phyloP scores from a whole-genome alignment of 179 eudicot species.

The Actinidia arguta region DNA sequence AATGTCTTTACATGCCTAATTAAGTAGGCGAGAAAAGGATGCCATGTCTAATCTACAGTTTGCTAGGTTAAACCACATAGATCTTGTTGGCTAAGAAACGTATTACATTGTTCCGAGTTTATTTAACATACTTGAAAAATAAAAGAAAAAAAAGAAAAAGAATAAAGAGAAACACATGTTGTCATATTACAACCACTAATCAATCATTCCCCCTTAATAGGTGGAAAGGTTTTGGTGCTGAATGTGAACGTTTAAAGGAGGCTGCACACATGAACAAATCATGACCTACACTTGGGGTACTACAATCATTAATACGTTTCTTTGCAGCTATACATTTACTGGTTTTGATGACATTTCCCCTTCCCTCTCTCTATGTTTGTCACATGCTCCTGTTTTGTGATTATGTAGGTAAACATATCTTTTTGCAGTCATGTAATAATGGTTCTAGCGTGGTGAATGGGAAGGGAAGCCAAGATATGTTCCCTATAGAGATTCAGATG shows the following conservation, averaged over 20 bases:
- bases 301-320: background rate
- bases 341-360: background rate
- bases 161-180: background rate
- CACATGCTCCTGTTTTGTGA: background rate
- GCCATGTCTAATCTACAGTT: slow-evolving; percentile 81
- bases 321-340: background rate
- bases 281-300: slow-evolving; percentile 95
- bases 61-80: slow-evolving; percentile 95
- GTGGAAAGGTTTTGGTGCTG: slow-evolving; percentile 98
- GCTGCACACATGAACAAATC: slow-evolving; percentile 98
- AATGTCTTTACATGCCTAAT: slow-evolving; percentile 94
- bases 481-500: slow-evolving; percentile 99
- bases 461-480: slow-evolving; percentile 84
- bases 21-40: slow-evolving; percentile 94
- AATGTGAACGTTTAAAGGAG: slow-evolving; percentile 96
- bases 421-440: slow-evolving; percentile 94
- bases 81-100: slow-evolving; percentile 99
- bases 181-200: background rate
- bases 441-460: slow-evolving; percentile 92
- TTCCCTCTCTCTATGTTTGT: background rate
- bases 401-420: background rate
- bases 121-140: too few species aligned
- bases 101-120: slow-evolving; percentile 24
- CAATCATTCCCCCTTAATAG: slow-evolving; percentile 42
- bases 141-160: background rate